These are phyloP conservation scores for Diplotaxis tenuifolia DNA, from an alignment of 345 rosid species.

Conservation along the genomic window DNA sequence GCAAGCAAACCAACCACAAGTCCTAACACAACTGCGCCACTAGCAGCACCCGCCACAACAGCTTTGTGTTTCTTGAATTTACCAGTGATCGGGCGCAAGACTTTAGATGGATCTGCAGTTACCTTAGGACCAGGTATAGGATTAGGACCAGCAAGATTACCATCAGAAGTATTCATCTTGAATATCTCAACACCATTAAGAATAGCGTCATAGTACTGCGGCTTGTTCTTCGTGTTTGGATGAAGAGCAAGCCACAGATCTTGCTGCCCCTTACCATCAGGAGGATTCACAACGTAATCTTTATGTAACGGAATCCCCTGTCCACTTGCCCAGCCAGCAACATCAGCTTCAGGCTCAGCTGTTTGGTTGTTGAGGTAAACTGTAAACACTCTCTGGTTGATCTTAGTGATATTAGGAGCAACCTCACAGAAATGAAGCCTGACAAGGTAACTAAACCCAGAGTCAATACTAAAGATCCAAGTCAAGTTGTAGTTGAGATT, in stretches of 20 bases:
- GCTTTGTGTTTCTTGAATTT: neutral
- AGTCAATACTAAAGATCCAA: slow-evolving; percentile 80
- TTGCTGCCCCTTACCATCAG: neutral
- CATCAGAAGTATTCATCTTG: neutral
- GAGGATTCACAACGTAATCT: neutral
- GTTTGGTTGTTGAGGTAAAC: slow-evolving; percentile 73
- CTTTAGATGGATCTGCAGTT: neutral
- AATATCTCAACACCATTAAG: neutral
- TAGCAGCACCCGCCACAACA: slow-evolving; percentile 39
- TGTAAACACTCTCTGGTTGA: slow-evolving; percentile 66
- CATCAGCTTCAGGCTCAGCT: slow-evolving; percentile 49
- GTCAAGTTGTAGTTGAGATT: slow-evolving; percentile 68
- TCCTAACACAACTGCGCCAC: slow-evolving; percentile 37
- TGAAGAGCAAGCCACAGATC: neutral
- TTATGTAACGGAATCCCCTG: neutral
- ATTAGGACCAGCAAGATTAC: neutral
- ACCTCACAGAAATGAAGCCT: slow-evolving; percentile 96
- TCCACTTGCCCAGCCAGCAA: neutral
- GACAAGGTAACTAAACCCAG: slow-evolving; percentile 71
- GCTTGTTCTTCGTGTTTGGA: neutral
- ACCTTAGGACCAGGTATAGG: neutral
- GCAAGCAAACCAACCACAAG: neutral
- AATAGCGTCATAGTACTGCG: neutral
- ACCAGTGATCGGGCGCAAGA: neutral
- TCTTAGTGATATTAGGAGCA: slow-evolving; percentile 33